These are phyloP conservation scores for Psilocybe sp. DNA, from an alignment of 768 basidiomycete species.

Conservation along the genomic window DNA sequence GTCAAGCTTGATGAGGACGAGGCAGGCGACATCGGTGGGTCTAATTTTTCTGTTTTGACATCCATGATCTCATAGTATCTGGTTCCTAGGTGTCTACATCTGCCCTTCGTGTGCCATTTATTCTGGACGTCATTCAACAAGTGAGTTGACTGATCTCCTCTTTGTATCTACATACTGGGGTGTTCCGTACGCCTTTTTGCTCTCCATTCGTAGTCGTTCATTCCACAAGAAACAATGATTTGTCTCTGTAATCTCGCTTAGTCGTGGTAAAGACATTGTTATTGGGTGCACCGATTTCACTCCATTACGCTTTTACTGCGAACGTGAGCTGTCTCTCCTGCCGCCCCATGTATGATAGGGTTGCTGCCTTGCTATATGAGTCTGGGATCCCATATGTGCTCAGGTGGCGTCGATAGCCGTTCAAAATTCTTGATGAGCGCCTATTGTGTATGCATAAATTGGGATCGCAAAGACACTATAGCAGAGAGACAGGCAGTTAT, in stretches of 20 bases:
- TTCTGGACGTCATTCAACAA: constrained; percentile 64
- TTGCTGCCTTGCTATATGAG: too few relatives aligned
- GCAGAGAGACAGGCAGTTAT: neutral
- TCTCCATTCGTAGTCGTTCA: constrained; percentile 29
- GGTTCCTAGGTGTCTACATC: constrained; percentile 51
- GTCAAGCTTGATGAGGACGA: constrained; percentile 57
- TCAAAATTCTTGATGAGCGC: too few relatives aligned
- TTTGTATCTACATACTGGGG: constrained; percentile 27
- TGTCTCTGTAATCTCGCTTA: constrained; percentile 7
- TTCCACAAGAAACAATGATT: constrained; percentile 26
- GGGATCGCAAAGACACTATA: neutral
- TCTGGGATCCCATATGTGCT: too few relatives aligned
- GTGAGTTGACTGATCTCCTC: constrained; percentile 58
- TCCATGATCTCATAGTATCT: constrained; percentile 2
- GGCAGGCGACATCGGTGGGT: constrained; percentile 80
- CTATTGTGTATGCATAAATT: too few relatives aligned
- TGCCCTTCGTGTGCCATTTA: constrained; percentile 52
- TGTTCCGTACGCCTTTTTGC: constrained; percentile 19
- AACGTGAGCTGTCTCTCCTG: too few relatives aligned
- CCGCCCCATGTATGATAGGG: too few relatives aligned
- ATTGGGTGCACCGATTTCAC: too few relatives aligned
- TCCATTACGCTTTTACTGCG: too few relatives aligned
- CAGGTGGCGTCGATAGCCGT: too few relatives aligned
- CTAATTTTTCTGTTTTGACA: neutral
- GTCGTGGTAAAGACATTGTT: too few relatives aligned